Conservation (phyloP, 768 basidiomycete genomes). For the Lyophyllum semitale region DNA sequence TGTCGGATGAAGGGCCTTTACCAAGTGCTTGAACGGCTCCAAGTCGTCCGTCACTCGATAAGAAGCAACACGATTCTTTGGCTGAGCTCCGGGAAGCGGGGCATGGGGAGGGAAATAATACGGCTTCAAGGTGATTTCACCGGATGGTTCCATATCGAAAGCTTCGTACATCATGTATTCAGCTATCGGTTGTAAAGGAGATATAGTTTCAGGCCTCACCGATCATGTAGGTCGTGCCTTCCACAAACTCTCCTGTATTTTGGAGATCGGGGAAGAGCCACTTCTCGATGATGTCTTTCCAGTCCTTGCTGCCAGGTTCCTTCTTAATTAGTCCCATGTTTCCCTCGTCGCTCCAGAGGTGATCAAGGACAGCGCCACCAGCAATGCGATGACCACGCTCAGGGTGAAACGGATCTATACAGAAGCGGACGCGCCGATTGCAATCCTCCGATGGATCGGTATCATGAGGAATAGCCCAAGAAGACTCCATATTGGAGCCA, state of each 20-base stretch:
- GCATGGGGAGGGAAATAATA: slow-evolving; percentile 18
- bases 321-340: slow-evolving; percentile 13
- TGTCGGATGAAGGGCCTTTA: slow-evolving; percentile 10
- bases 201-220: slow-evolving; percentile 1
- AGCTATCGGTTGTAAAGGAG: background rate
- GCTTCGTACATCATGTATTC: slow-evolving; percentile 4
- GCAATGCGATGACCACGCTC: slow-evolving; percentile 15
- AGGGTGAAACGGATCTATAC: slow-evolving; percentile 19
- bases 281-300: slow-evolving; percentile 15
- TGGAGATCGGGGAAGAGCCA: slow-evolving; percentile 18
- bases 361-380: slow-evolving; percentile 16
- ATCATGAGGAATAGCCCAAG: slow-evolving; percentile 16
- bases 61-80: slow-evolving; percentile 12
- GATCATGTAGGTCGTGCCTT: slow-evolving; percentile 17
- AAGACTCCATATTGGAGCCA: slow-evolving; percentile 18
- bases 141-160: slow-evolving; percentile 17
- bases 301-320: slow-evolving; percentile 11
- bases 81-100: slow-evolving; percentile 5
- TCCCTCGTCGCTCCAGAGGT: slow-evolving; percentile 13
- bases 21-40: slow-evolving; percentile 8
- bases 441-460: slow-evolving; percentile 14
- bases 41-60: slow-evolving; percentile 15
- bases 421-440: slow-evolving; percentile 16
- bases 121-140: slow-evolving; percentile 15
- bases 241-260: slow-evolving; percentile 9